A percentile compares a stretch with the other conserved stretches of the same genome.
These are phyloP conservation scores for Aureobasidium musti DNA, from an alignment of 2,329 filamentous ascomycete species.

Conservation along the genomic window DNA sequence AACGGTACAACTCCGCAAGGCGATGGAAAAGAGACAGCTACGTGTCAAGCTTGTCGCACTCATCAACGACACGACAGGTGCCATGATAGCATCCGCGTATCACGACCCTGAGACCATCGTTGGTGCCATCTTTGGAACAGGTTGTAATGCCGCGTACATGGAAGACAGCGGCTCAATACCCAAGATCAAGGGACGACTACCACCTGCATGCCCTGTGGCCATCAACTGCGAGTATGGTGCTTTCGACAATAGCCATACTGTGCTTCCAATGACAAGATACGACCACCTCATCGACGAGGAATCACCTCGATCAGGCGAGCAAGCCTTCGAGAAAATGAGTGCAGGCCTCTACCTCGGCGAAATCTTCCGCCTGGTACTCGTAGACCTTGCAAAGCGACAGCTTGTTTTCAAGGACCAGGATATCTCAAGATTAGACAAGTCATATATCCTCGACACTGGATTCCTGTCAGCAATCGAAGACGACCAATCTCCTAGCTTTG, in stretches of 20 bases:
- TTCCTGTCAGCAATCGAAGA: conserved; percentile 90
- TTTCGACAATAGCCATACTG: conserved; percentile 90
- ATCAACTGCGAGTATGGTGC: conserved; percentile 99
- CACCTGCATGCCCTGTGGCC: conserved; percentile 78
- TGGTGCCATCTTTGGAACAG: conserved; percentile 91
- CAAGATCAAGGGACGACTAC: conserved; percentile 78
- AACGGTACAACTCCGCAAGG: conserved; percentile 82
- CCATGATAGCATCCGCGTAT: conserved; percentile 85
- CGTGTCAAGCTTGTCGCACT: conserved; percentile 82
- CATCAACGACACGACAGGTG: conserved; percentile 93
- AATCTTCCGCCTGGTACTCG: conserved; percentile 83
- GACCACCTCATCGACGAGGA: conserved; percentile 86
- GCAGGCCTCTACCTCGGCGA: conserved; percentile 92
- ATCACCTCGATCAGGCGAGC: conserved; percentile 88
- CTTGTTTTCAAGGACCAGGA: conserved; percentile 81
- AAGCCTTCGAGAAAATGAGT: conserved; percentile 98
- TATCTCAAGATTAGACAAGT: conserved; percentile 71
- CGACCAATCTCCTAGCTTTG: conserved; percentile 36
- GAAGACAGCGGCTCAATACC: conserved; percentile 78
- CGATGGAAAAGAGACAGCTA: conserved; percentile 75
- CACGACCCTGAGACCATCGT: conserved; percentile 82
- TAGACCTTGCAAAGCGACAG: conserved; percentile 77
- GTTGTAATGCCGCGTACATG: conserved; percentile 94
- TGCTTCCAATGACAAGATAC: conserved; percentile 84
- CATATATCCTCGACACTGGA: conserved; percentile 85